These are phyloP conservation scores for Fonsecaea pugnacius DNA, from an alignment of 2,329 filamentous ascomycete species.

Conservation along the genomic window DNA sequence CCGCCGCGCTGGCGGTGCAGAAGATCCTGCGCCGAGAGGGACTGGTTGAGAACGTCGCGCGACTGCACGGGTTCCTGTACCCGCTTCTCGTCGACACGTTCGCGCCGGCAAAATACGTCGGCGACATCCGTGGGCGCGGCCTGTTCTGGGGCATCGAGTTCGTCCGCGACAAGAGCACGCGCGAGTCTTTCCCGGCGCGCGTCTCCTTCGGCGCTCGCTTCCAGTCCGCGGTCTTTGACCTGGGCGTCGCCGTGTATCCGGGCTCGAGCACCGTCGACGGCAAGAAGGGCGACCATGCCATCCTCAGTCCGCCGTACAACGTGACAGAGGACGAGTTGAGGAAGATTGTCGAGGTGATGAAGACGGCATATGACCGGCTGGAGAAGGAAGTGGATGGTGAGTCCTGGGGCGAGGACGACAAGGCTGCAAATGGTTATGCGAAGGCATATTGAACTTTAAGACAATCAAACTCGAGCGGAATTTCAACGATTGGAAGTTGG, in stretches of 20 bases:
- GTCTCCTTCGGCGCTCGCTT: constrained; percentile 51
- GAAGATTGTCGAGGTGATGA: constrained; percentile 55
- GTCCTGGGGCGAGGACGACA: background rate
- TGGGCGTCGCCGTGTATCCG: constrained; percentile 57
- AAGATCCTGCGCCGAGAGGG: constrained; percentile 56
- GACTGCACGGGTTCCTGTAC: constrained; percentile 44
- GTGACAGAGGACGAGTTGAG: constrained; percentile 54
- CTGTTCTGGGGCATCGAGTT: constrained; percentile 67
- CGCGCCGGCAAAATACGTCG: constrained; percentile 55
- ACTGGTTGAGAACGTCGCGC: constrained; percentile 50
- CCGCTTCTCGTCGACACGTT: constrained; percentile 52
- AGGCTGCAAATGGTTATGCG: constrained; percentile 1
- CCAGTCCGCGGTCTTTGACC: constrained; percentile 44
- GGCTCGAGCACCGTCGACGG: constrained; percentile 59
- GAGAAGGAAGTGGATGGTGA: constrained; percentile 28
- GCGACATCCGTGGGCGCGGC: constrained; percentile 63
- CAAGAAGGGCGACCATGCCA: constrained; percentile 57
- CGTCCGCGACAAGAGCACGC: constrained; percentile 59
- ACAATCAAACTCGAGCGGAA: background rate
- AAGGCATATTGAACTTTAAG: background rate
- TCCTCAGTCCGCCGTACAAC: constrained; percentile 60
- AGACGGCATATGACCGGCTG: constrained; percentile 40
- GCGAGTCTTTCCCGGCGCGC: constrained; percentile 57
- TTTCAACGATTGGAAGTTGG: background rate
- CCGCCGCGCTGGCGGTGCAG: constrained; percentile 58